Base-by-base conservation (phyloP, 1,139 yeast genomes). In the Yamadazyma mexicana region DNA sequence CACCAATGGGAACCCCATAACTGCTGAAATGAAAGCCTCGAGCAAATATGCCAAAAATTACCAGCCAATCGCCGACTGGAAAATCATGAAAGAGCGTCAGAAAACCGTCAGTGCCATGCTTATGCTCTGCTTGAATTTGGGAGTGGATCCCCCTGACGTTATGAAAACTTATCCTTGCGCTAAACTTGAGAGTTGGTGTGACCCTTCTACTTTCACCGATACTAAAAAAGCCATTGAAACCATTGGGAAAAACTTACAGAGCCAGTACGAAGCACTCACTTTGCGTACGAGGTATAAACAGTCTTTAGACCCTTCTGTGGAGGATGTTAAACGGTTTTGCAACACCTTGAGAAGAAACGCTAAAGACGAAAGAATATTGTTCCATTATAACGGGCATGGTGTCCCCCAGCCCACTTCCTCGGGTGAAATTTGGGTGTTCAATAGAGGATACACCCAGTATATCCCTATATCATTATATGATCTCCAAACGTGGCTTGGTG, bases 351-450 rank as follows among this genome's bases (percentile, higher is more conserved):
- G 98, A 51, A 73, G 98, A 42, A 86, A 87, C 42, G 96, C 98
- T 4, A 87, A 92, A 55, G 98, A 92, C 47, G 91, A 84, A 56
- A 74, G 98, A 40, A 85, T 91, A 9, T 61, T 92, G 39, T 92
- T 92, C 61, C 98, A 94, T 59, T 92, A 94, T 59, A 92, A 92
- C 55, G 99, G 99, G 3, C 99, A 92, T 57, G 99, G 99, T 14
- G 99, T 92, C 2, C 99, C 99, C 0, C 89, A 89, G 50, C 98
- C 99, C 0, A 94, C 98, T 0, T 81, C 89, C 22, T 81, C 91
- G 39, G 99, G 99, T n/a, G 99, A 92, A 57, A 88, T 92, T 17
- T 92, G 99, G 99, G 98, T 94, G 12, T 92, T 92, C 65, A 92
- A 92, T 61, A 71, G 97, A 51, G 96, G 96, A 1, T 94, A 91